Evolutionary conservation across 495 filamentous ascomycete species (phyloP), one percentile per base, ranked within the genome.

Genomic region (Aspergillus bertholletiae): DNA sequence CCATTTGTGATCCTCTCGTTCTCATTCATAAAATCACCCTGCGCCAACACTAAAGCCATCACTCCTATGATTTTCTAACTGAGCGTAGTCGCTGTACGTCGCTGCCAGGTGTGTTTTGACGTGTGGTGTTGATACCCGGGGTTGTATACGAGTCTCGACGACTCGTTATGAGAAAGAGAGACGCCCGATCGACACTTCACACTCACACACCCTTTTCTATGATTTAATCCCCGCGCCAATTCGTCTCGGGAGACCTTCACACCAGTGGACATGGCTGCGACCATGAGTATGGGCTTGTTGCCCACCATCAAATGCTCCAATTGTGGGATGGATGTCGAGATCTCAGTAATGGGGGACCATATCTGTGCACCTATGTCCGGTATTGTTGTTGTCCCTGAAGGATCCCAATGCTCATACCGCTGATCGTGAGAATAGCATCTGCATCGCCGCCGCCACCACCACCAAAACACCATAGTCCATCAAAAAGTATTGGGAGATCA

Each of bases 261-360:
- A 40, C 11, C 37, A 40, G 35, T 26, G 28, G 43, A 47, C 26
- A 61, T 60, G 55, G 68, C 64, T 54, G 60, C 66, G 26, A 54
- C 56, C 18, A 65, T 66, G 58, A 57, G 68, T 47, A 57, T 62
- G 74, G 84, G 82, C 74, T 84, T 92, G 47, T 78, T 98, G 77
- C 92, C 93, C 63, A 85, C 85, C 18, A 91, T 98, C 70, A 97
- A 96, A 84, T 98, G 94, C 76, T 97, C 95, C 46, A 88, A 80
- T 68, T 98, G 94, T 66, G 85, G 84, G 44, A 72, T 75, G 30
- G 83, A 94, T 66, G 90, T 97, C 55, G 89, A 93, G 64, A 97
- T 98, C 59, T 86, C 88, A 8, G 72, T 84, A 62, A 89, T 98
- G 90, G 94, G 91, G 39, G 92, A 98, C 60, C 94, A 98, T 80